A percentile compares a stretch with the other conserved stretches of the same genome.
phyloP scores from a whole-genome alignment of 192 early-diverging fungal species.

The Coemansia sp. region DNA sequence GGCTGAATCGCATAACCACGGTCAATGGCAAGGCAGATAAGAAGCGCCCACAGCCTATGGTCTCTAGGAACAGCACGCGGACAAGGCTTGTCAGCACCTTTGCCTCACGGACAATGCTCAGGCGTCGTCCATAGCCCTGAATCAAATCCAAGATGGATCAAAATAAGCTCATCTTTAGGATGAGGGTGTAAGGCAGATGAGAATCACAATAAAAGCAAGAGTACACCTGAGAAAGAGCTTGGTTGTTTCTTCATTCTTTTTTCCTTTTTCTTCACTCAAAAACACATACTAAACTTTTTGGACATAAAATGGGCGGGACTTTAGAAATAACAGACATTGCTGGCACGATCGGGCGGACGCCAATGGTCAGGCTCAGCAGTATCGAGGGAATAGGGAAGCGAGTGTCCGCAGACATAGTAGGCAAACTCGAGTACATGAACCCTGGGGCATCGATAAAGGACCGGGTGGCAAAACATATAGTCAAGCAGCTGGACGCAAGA shows the following conservation, averaged over 20 bases:
- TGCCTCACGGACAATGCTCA: background rate
- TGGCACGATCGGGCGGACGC: constrained; percentile 61
- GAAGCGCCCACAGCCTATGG: background rate
- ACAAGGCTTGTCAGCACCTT: background rate
- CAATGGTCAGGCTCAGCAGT: constrained; percentile 52
- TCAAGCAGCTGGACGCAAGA: constrained; percentile 28
- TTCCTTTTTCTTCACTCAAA: too few species aligned
- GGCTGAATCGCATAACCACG: constrained; percentile 26
- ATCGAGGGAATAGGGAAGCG: constrained; percentile 17
- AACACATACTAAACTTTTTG: too few species aligned
- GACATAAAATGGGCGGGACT: constrained; percentile 6
- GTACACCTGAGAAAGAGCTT: too few species aligned
- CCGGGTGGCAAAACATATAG: constrained; percentile 61
- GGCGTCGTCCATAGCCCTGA: too few species aligned
- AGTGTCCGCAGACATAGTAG: constrained; percentile 59
- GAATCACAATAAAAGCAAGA: too few species aligned
- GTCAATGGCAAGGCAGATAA: background rate
- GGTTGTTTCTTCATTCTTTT: too few species aligned
- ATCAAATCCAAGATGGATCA: background rate
- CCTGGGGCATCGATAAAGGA: constrained; percentile 74
- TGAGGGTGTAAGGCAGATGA: too few species aligned
- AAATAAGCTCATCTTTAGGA: too few species aligned
- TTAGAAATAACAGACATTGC: constrained; percentile 23
- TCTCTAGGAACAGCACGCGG: background rate
- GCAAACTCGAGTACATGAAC: constrained; percentile 76